These are phyloP conservation scores for Emmonsiellopsis sp. DNA, from an alignment of 2,329 filamentous ascomycete species.

Conservation along the genomic window DNA sequence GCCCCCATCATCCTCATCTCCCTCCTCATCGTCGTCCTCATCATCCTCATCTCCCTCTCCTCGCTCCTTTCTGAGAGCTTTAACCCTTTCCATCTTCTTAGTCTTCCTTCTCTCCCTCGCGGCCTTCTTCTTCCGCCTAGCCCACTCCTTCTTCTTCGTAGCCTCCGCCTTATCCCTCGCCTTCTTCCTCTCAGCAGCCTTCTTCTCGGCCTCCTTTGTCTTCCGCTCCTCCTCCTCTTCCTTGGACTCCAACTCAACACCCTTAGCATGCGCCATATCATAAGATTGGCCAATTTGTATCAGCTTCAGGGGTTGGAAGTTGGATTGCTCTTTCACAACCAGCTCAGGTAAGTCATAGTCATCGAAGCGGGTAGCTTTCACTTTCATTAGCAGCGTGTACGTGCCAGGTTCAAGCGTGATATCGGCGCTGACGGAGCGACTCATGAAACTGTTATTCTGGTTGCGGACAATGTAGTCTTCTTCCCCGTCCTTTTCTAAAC, in stretches of 20 bases:
- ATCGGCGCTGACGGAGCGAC: slow-evolving; percentile 67
- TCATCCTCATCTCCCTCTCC: background rate
- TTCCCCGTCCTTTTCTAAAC: slow-evolving; percentile 51
- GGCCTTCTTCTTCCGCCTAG: slow-evolving; percentile 28
- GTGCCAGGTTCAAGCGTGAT: slow-evolving; percentile 63
- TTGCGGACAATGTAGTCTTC: slow-evolving; percentile 52
- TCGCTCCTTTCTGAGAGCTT: slow-evolving; percentile 7
- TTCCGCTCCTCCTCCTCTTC: slow-evolving; percentile 26
- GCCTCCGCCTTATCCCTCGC: slow-evolving; percentile 30
- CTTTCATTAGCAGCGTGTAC: slow-evolving; percentile 67
- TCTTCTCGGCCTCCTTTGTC: slow-evolving; percentile 22
- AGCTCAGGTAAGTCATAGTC: slow-evolving; percentile 53
- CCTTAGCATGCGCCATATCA: slow-evolving; percentile 39
- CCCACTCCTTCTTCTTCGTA: slow-evolving; percentile 33
- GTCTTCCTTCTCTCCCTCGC: slow-evolving; percentile 23
- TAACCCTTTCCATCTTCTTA: slow-evolving; percentile 15
- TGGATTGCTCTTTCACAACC: slow-evolving; percentile 57
- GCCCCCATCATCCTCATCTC: background rate
- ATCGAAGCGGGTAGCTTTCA: slow-evolving; percentile 54
- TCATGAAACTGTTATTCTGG: slow-evolving; percentile 52
- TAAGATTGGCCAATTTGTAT: slow-evolving; percentile 39
- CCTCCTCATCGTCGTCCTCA: slow-evolving; percentile 3
- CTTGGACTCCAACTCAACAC: slow-evolving; percentile 28
- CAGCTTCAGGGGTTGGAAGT: slow-evolving; percentile 61
- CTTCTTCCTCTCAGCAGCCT: slow-evolving; percentile 26